Percentiles rank a stretch among this genome's conserved stretches.
These are phyloP conservation scores for Ottelia alismoides DNA, from an alignment of 106 monocot species.

Conservation along the genomic window DNA sequence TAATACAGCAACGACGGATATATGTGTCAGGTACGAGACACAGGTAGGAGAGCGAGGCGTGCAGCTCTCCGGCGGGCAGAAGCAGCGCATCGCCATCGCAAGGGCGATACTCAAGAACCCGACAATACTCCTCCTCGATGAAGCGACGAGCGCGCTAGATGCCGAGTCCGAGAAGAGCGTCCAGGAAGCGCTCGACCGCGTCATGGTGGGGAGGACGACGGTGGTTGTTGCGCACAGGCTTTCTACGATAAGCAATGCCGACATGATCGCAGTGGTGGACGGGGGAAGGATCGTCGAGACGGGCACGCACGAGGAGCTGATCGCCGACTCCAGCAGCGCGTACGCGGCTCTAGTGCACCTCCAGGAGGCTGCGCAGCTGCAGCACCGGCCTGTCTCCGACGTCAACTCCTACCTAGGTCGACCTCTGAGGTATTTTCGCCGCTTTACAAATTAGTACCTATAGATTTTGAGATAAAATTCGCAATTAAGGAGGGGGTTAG, in stretches of 20 bases:
- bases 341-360: constrained; percentile 66
- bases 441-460: too few species aligned
- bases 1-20: too few species aligned
- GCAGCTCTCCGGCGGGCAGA: constrained; percentile 24
- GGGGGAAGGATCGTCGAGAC: constrained; percentile 26
- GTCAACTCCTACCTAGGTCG: too few species aligned
- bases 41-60: constrained; percentile 26
- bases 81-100: constrained; percentile 30
- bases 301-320: constrained; percentile 85
- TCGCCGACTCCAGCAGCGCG: constrained; percentile 29
- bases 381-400: constrained; percentile 15
- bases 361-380: constrained; percentile 39
- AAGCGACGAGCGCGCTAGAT: constrained; percentile 40
- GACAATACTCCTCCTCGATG: constrained; percentile 87
- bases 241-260: constrained; percentile 19
- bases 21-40: constrained; percentile 16
- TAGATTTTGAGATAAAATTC: too few species aligned
- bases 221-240: constrained; percentile 22
- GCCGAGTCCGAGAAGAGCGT: constrained; percentile 25
- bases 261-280: constrained; percentile 15
- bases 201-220: constrained; percentile 23
- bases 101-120: constrained; percentile 95
- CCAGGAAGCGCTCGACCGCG: constrained; percentile 18
- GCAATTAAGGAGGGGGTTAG: too few species aligned
- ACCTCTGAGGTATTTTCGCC: too few species aligned